Evolutionary conservation across 1,139 yeast genomes (phyloP).

Genomic region (Williopsis jadinii): DNA sequence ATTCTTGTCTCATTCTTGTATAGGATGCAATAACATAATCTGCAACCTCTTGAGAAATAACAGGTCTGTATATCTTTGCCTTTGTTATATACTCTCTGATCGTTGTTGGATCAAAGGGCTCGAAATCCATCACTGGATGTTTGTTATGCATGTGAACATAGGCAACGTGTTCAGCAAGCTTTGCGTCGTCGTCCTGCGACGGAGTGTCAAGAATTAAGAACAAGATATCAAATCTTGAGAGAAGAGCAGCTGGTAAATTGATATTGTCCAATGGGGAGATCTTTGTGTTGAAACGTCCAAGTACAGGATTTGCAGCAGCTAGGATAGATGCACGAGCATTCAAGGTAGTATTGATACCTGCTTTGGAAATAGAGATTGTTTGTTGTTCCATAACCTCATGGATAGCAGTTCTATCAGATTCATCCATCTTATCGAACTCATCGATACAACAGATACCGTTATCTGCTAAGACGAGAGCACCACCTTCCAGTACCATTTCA

Average conservation of each 20-base stretch:
- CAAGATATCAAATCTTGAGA: slow-evolving; percentile 91
- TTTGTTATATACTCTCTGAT: slow-evolving; percentile 84
- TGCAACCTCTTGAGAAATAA: slow-evolving; percentile 79
- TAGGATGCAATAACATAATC: slow-evolving; percentile 84
- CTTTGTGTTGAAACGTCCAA: slow-evolving; percentile 89
- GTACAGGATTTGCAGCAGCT: slow-evolving; percentile 97
- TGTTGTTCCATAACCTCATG: slow-evolving; percentile 99
- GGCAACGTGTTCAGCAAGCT: slow-evolving; percentile 88
- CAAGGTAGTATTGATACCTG: slow-evolving; percentile 94
- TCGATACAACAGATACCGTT: slow-evolving; percentile 98
- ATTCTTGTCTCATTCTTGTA: slow-evolving; percentile 87
- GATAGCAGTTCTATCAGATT: slow-evolving; percentile 91
- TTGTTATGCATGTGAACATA: slow-evolving; percentile 89
- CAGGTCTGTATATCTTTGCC: slow-evolving; percentile 83
- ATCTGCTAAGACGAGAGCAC: slow-evolving; percentile 95
- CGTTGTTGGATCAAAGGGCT: slow-evolving; percentile 71
- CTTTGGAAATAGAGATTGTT: slow-evolving; percentile 94
- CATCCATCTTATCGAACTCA: slow-evolving; percentile 99
- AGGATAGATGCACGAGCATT: slow-evolving; percentile 93
- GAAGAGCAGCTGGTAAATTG: slow-evolving; percentile 91
- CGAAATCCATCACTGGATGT: slow-evolving; percentile 73
- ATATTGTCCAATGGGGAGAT: slow-evolving; percentile 92
- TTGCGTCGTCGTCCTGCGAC: slow-evolving; percentile 69
- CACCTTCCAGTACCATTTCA: slow-evolving; percentile 98
- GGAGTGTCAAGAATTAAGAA: slow-evolving; percentile 86